Base-by-base conservation (phyloP, 495 filamentous ascomycete species). In the Hyaloscypha hepaticicola region DNA sequence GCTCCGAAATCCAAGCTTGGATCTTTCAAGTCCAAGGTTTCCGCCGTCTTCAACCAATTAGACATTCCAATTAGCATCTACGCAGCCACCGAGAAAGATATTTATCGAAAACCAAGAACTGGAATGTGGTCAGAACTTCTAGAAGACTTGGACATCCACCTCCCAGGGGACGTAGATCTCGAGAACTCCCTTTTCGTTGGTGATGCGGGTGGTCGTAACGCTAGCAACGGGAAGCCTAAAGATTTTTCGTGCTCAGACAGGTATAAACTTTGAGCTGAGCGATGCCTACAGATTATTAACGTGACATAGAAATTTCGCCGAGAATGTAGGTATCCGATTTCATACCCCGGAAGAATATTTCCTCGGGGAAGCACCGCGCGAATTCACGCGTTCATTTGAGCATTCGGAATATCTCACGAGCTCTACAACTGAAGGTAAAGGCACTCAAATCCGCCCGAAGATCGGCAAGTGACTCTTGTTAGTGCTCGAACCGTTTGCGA, bases 311-410 rank as follows among this genome's bases (percentile, higher is more conserved):
- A 88, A 96, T 61, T 89, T 97, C 63, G 92, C 96, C 25, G 77
- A 84, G 11, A 98, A 98, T 72, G 78, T 92, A 5, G 88, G 88
- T 0, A 87, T 98, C 66, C 69, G 79, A 21, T 99, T 93, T 73
- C 77, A 86, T 59, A 96, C 92, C 0, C 94, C 95, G 0, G 96
- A 98, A 69, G 93, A 96, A 70, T 96, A 88, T 78, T 98, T 97
- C 70, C 80, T 95, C 19, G 79, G 82, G 1, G 82, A 90, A 63
- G 65, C 79, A 22, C 80, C 88, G 0, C 78, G 85, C 58, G 80
- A 87, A 2, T 90, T 90, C 66, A 72, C 74, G 5, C 79, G 88
- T 49, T 77, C 84, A 0, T 96, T 97, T 66, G 85, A 96, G 61
- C 85, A 88, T 27, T 66, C 74, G 11, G 65, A 66, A 6, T 90